Percentiles rank a stretch among this genome's conserved stretches.
phyloP scores from a whole-genome alignment of 2,329 filamentous ascomycete genomes.

The Nigrospora sphaerica region DNA sequence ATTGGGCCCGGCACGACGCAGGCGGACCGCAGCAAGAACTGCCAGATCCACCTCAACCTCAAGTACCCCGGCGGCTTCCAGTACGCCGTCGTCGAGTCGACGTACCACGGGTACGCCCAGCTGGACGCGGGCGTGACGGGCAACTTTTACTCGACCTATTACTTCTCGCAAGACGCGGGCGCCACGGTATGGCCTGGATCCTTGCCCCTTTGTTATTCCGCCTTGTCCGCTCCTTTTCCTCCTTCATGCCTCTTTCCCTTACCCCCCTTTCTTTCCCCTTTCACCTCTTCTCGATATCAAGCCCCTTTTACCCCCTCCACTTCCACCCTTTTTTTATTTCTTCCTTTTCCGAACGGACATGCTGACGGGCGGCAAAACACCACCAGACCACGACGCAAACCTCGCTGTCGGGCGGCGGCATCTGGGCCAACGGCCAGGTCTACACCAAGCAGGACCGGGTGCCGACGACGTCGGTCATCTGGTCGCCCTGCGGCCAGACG shows the following conservation, averaged over 20 bases:
- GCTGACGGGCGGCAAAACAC: background rate
- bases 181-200: slow-evolving; percentile 23
- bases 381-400: slow-evolving; percentile 33
- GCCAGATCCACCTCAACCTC: slow-evolving; percentile 37
- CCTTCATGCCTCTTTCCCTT: background rate
- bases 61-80: slow-evolving; percentile 40
- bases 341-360: too few species aligned
- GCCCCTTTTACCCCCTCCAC: background rate
- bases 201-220: too few species aligned
- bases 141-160: slow-evolving; percentile 38
- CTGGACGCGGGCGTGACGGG: slow-evolving; percentile 36
- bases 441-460: slow-evolving; percentile 39
- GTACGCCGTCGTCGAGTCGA: slow-evolving; percentile 36
- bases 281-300: background rate
- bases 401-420: slow-evolving; percentile 32
- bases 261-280: background rate
- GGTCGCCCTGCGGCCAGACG: slow-evolving; percentile 35
- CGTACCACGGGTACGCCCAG: slow-evolving; percentile 41
- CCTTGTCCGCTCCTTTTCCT: background rate
- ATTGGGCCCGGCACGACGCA: slow-evolving; percentile 32
- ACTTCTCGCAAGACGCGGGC: slow-evolving; percentile 36
- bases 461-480: slow-evolving; percentile 36
- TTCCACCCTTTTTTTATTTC: background rate
- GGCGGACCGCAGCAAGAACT: slow-evolving; percentile 36
- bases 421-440: slow-evolving; percentile 34